phyloP scores from a whole-genome alignment of 2,329 filamentous ascomycete species.

The Alternaria arborescens region DNA sequence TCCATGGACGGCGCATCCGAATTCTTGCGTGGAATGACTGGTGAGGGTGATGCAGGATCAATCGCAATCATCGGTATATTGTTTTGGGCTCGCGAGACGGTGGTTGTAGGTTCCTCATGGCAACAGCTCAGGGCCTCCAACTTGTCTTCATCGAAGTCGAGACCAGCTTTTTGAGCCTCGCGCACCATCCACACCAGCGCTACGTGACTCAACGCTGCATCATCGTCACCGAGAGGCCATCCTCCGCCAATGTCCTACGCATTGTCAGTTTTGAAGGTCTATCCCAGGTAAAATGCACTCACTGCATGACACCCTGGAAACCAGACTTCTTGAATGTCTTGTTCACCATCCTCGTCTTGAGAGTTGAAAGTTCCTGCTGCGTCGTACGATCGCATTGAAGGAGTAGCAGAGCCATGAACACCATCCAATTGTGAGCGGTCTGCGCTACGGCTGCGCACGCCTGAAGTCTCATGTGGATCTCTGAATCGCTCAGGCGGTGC shows the following conservation, averaged over 20 bases:
- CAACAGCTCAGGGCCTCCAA: constrained; percentile 72
- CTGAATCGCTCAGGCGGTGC: constrained; percentile 42
- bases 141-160: constrained; percentile 74
- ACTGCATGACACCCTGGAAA: constrained; percentile 78
- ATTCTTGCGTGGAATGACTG: background rate
- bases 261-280: constrained; percentile 13
- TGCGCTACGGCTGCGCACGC: constrained; percentile 44
- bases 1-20: constrained; percentile 2
- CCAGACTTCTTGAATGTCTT: constrained; percentile 83
- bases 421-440: constrained; percentile 31
- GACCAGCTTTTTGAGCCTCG: constrained; percentile 70
- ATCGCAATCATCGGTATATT: constrained; percentile 45
- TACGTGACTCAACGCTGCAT: constrained; percentile 69
- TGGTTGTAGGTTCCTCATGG: constrained; percentile 50
- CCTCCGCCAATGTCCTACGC: constrained; percentile 75
- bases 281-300: constrained; percentile 14
- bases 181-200: constrained; percentile 76
- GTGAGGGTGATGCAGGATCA: constrained; percentile 36
- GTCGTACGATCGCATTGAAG: constrained; percentile 46
- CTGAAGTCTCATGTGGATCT: constrained; percentile 46
- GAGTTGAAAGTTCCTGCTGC: constrained; percentile 32
- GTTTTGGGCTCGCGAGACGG: constrained; percentile 10
- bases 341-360: constrained; percentile 58
- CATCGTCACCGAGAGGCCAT: constrained; percentile 68
- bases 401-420: constrained; percentile 24